Conservation (phyloP, 2,329 filamentous ascomycete species). For the Exutisphaerella laricina region DNA sequence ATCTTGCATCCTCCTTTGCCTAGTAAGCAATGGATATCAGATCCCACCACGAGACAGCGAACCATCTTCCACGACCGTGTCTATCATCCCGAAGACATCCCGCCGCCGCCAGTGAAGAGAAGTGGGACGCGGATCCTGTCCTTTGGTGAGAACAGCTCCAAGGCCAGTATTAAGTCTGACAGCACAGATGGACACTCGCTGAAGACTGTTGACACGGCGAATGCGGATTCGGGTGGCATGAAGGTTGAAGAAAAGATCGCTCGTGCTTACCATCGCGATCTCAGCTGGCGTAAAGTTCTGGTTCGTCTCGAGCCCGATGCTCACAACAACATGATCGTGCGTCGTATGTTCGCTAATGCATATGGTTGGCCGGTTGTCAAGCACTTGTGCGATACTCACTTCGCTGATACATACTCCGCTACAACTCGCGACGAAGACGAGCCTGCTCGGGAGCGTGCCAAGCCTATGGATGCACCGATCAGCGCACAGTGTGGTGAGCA, state of each 20-base stretch:
- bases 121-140: slow-evolving; percentile 33
- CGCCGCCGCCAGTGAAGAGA: slow-evolving; percentile 60
- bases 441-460: slow-evolving; percentile 62
- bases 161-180: slow-evolving; percentile 11
- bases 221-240: slow-evolving; percentile 59
- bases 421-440: slow-evolving; percentile 63
- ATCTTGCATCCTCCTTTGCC: slow-evolving; percentile 86
- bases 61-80: slow-evolving; percentile 97
- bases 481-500: slow-evolving; percentile 42
- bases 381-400: slow-evolving; percentile 91
- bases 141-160: slow-evolving; percentile 31
- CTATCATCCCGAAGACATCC: slow-evolving; percentile 91
- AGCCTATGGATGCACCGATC: slow-evolving; percentile 48
- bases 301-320: slow-evolving; percentile 94
- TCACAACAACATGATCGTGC: slow-evolving; percentile 97
- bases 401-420: slow-evolving; percentile 66
- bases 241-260: slow-evolving; percentile 98
- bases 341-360: slow-evolving; percentile 93
- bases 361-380: slow-evolving; percentile 97
- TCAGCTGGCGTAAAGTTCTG: slow-evolving; percentile 95
- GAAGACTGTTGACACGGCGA: slow-evolving; percentile 12
- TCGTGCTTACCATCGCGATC: slow-evolving; percentile 81
- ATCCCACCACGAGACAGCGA: slow-evolving; percentile 72
- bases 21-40: slow-evolving; percentile 71
- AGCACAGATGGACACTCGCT: slow-evolving; percentile 7